Evolutionary conservation across 257 asterid genomes (phyloP).

Genomic region (Solanum pennellii): DNA sequence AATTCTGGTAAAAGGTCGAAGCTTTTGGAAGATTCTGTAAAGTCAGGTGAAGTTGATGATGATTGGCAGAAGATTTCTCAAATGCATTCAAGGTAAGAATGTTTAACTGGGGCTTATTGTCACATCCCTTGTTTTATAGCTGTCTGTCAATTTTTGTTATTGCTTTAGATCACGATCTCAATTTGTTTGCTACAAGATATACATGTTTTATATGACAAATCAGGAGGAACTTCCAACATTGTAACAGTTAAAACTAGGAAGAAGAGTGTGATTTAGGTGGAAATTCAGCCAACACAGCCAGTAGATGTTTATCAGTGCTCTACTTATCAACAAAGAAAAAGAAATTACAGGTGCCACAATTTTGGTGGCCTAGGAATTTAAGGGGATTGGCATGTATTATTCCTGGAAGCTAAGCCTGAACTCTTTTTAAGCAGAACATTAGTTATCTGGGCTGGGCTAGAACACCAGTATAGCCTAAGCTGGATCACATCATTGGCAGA

Average conservation of each 20-base stretch:
- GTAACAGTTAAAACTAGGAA: neutral
- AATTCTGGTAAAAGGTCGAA: conserved; percentile 12
- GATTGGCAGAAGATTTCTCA: neutral
- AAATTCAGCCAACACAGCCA: neutral
- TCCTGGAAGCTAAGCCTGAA: neutral
- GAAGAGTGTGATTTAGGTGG: neutral
- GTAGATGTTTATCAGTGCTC: neutral
- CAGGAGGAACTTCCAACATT: neutral
- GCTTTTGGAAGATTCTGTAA: conserved; percentile 29
- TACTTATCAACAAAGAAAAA: neutral
- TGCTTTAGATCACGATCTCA: neutral
- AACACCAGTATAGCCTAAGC: neutral
- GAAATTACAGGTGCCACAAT: neutral
- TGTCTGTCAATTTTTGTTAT: neutral
- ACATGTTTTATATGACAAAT: neutral
- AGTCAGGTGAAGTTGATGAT: conserved; percentile 3
- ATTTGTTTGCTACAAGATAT: neutral
- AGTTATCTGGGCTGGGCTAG: neutral
- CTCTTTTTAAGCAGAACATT: neutral
- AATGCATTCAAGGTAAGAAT: neutral
- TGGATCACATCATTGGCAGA: neutral
- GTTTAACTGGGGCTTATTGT: neutral
- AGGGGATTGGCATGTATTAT: neutral
- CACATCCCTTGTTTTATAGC: neutral
- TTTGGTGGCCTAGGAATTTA: neutral